Evolutionary conservation across 352 stramenopile genomes (phyloP).

Genomic region (Aphanomyces astaci): DNA sequence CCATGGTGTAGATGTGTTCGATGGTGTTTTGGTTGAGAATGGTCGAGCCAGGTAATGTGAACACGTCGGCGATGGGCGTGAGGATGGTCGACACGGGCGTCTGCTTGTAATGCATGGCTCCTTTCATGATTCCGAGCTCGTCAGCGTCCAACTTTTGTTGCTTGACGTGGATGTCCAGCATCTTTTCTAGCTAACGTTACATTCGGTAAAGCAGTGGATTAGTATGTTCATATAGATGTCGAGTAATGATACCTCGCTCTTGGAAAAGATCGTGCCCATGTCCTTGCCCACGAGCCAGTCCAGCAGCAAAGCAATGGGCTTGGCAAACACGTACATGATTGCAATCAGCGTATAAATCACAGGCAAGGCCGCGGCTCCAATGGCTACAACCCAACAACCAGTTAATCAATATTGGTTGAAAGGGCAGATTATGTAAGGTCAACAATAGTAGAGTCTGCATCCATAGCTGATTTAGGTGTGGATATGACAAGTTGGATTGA

Average conservation of each 20-base stretch:
- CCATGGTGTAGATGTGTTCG: conserved; percentile 79
- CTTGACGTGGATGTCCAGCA: conserved; percentile 95
- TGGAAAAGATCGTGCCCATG: conserved; percentile 93
- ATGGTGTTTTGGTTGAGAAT: conserved; percentile 45
- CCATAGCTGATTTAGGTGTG: too few relatives aligned
- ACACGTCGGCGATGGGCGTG: conserved; percentile 79
- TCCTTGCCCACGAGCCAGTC: conserved; percentile 90
- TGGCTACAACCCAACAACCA: conserved; percentile 18
- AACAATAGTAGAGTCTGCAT: too few relatives aligned
- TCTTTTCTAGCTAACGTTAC: conserved; percentile 89
- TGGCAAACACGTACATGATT: conserved; percentile 85
- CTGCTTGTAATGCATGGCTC: conserved; percentile 65
- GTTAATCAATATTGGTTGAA: too few relatives aligned
- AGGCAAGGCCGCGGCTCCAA: conserved; percentile 66
- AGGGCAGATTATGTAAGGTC: too few relatives aligned
- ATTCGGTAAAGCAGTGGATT: too few relatives aligned
- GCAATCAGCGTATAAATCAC: conserved; percentile 89
- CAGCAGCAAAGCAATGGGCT: conserved; percentile 84
- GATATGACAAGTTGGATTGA: too few relatives aligned
- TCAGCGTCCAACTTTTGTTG: conserved; percentile 86
- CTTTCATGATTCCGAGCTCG: conserved; percentile 94
- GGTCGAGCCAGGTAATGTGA: conserved; percentile 63
- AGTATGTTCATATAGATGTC: neutral
- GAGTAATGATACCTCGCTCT: conserved; percentile 32
- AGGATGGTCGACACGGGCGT: conserved; percentile 87